Percentiles rank a stretch among this genome's conserved stretches.
Conservation (phyloP, 139 green algal genomes). For the Chlamydomonas eustigma region DNA sequence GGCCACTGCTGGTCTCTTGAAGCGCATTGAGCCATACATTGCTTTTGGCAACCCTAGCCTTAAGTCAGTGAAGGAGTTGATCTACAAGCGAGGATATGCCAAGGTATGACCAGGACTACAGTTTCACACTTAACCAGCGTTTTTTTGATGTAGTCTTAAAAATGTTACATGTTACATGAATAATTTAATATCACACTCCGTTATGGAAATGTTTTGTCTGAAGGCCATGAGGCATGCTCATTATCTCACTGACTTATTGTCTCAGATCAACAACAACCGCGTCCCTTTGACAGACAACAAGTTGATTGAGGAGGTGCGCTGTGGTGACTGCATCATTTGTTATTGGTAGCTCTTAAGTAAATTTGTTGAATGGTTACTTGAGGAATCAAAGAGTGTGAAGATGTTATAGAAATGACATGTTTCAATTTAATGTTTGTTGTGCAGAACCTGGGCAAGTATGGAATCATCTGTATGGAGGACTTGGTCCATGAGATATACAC, state of each 20-base stretch:
- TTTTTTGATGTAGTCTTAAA: background rate
- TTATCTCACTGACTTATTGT: background rate
- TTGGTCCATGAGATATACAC: conserved; percentile 98
- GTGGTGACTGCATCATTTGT: no score
- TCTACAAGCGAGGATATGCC: conserved; percentile 98
- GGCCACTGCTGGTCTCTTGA: conserved; percentile 94
- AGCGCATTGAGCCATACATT: conserved; percentile 96
- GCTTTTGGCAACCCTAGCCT: conserved; percentile 96
- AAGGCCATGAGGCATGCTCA: no score
- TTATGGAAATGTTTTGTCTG: no score
- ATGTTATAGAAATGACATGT: no score
- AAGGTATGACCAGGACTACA: conserved; percentile 83
- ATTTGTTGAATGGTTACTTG: background rate
- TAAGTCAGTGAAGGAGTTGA: conserved; percentile 96
- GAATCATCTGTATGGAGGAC: conserved; percentile 99
- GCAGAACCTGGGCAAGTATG: conserved; percentile 75
- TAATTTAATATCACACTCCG: no score
- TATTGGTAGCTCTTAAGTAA: background rate
- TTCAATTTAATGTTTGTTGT: no score
- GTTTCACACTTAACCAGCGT: no score
- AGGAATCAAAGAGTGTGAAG: no score
- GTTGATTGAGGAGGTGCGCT: conserved; percentile 89
- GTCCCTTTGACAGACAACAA: conserved; percentile 96
- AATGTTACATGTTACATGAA: no score
- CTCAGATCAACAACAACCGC: conserved; percentile 71